Evolutionary conservation across 2,329 filamentous ascomycete genomes (phyloP), one percentile per base, ranked within the genome.

Genomic region (Pseudomassariella vexata): DNA sequence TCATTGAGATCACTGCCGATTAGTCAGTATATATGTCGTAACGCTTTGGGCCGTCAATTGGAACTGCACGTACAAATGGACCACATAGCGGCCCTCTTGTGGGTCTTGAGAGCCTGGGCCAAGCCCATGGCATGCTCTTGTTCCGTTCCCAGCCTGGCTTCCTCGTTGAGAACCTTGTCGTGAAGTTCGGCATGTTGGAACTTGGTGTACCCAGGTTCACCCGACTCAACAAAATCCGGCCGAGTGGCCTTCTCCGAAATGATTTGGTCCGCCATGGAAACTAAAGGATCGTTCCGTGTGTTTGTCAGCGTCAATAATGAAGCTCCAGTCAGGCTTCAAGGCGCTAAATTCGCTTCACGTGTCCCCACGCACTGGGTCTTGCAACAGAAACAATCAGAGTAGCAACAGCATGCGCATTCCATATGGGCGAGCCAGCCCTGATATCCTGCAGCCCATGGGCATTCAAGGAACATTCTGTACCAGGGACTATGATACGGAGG

Each of bases 41-140:
- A 17, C 8, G 16, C 7, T 8, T n/a, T n/a, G 5, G 9, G 8
- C 17, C n/a, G n/a, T n/a, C n/a, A n/a, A n/a, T 4, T 7, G 10
- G 9, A 3, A 52, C 58, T 42, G n/a, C n/a, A n/a, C n/a, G n/a
- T 36, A 62, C 58, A 29, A 12, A 63, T 51, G 4, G 59, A 62
- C 59, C 59, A 63, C 14, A 63, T 47, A 1, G 58, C 57, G 20
- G 60, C 60, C 6, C 51, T 50, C 45, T 53, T 60, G 52, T 63
- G 61, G 4, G 57, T 62, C 48, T 53, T 60, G 32, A 63, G 39
- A 5, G 45, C 60, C 32, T 61, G 48, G 20, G 48, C 32, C 23
- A 62, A 39, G 12, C 49, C 45, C 25, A 58, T 37, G 45, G 45
- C 60, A 39, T 63, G 60, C 37, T 63, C 60, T 24, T 53, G 45